Percentiles rank a stretch among this genome's conserved stretches.
Evolutionary conservation across 2,329 filamentous ascomycete species (phyloP).

Genomic region (Bipolaris cookei): DNA sequence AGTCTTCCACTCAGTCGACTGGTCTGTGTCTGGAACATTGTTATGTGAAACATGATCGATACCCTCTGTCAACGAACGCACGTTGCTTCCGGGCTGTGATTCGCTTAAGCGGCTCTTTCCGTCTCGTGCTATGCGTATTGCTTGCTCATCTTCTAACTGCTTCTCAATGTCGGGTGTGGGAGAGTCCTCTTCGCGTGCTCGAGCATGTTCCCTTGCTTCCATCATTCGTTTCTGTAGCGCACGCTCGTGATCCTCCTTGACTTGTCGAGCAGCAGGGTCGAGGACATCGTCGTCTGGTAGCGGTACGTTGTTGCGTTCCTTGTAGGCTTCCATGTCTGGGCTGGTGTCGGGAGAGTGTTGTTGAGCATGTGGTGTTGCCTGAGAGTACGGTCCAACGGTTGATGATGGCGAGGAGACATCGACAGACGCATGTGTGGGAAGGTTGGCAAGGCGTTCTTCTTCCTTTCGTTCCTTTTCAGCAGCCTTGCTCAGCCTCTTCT

Average conservation of each 20-base stretch:
- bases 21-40: slow-evolving; percentile 10
- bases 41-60: slow-evolving; percentile 28
- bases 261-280: slow-evolving; percentile 47
- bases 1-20: slow-evolving; percentile 17
- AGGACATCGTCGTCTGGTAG: slow-evolving; percentile 40
- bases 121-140: slow-evolving; percentile 46
- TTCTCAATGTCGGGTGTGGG: slow-evolving; percentile 66
- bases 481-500: slow-evolving; percentile 47
- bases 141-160: slow-evolving; percentile 61
- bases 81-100: slow-evolving; percentile 16
- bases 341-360: slow-evolving; percentile 76
- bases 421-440: slow-evolving; percentile 29
- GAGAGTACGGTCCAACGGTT: slow-evolving; percentile 71
- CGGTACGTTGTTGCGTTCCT: slow-evolving; percentile 40
- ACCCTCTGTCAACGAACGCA: slow-evolving; percentile 32
- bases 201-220: slow-evolving; percentile 47
- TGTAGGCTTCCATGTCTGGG: slow-evolving; percentile 66
- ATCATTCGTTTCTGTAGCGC: slow-evolving; percentile 58
- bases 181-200: slow-evolving; percentile 53
- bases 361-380: slow-evolving; percentile 72
- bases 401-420: slow-evolving; percentile 64
- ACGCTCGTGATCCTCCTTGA: slow-evolving; percentile 62
- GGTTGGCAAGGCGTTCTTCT: slow-evolving; percentile 43
- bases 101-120: slow-evolving; percentile 39
- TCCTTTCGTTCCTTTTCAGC: slow-evolving; percentile 49